Base-by-base conservation (phyloP, 371 early-diverging fungal genomes). In the Mortierella sp. region DNA sequence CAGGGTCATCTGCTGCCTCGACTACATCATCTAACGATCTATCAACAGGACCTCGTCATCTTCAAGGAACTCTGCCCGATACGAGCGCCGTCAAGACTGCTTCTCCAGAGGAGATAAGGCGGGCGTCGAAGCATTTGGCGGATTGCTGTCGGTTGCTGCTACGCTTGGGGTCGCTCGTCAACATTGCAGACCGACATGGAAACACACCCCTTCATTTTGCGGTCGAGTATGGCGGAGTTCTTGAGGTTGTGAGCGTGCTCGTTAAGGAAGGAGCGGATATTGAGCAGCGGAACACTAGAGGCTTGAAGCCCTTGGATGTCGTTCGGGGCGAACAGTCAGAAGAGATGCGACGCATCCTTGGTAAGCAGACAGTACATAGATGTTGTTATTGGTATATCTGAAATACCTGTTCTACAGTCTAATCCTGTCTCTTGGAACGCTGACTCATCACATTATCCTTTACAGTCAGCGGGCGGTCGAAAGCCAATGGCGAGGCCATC, bases 191-290 rank as follows among this genome's bases (percentile, higher is more conserved):
- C 56, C 82, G 84, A 8, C 85, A 84, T 39, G 89, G 89, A 2
- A 89, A 89, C 50, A 87, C 88, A 9, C 88, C 91, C 23, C 51
- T 90, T n/a, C 91, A 90, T 66, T 88, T 88, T 66, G 91, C 91
- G 21, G 86, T 85, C 5, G 86, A 87, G 61, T 86, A 84, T 61
- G 86, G 88, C 7, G 82, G 83, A 15, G 82, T 88, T 0, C 59
- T 80, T 24, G 86, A 88, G 56, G 88, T 88, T 0, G 68, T 88
- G 3, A 79, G 81, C 19, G 85, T 86, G 4, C 54, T 88, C 31
- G 75, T 69, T 0, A 48, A 54, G 42, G 49, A 60, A 30, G 57
- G 61, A 5, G 69, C 62, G 14, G 69, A 69, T 57, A 64, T 86
- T 37, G 64, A 64, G 14, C 60, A 79, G 24, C 82, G 84, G 31